Conservation (phyloP, 1,284 basidiomycete genomes). For the Austroboletus novae-zelandiae region DNA sequence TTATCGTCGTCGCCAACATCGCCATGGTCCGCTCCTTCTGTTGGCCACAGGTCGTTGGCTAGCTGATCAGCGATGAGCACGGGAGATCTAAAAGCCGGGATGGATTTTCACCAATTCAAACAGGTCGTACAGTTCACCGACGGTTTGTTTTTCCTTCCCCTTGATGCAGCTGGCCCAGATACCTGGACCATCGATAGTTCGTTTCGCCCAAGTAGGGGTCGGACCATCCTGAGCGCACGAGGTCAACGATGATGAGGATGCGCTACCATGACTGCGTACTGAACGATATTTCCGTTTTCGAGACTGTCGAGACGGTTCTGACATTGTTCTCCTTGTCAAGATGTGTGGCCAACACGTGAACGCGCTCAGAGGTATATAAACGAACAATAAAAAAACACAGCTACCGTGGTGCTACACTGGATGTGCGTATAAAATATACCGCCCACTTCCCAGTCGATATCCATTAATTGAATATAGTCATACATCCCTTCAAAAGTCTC, state of each 20-base stretch:
- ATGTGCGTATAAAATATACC: slow-evolving; percentile 7
- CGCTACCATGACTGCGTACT: slow-evolving; percentile 15
- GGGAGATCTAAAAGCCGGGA: not conserved
- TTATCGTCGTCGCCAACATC: slow-evolving; percentile 30
- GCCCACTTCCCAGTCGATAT: not conserved
- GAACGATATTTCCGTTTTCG: slow-evolving; percentile 35
- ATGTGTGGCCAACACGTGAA: not conserved
- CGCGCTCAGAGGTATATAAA: slow-evolving; percentile 18
- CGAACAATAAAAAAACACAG: slow-evolving; percentile 7
- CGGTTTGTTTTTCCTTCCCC: slow-evolving; percentile 74
- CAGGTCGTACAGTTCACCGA: slow-evolving; percentile 73
- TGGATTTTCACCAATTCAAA: slow-evolving; percentile 59
- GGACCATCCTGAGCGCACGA: slow-evolving; percentile 23
- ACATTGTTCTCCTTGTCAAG: slow-evolving; percentile 13
- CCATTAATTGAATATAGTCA: slow-evolving; percentile 32
- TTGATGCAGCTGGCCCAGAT: slow-evolving; percentile 80
- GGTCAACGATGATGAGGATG: slow-evolving; percentile 3
- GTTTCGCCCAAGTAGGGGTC: slow-evolving; percentile 61
- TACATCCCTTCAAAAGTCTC: slow-evolving; percentile 1
- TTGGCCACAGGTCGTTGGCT: slow-evolving; percentile 68
- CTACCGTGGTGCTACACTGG: not conserved
- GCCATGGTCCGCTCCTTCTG: slow-evolving; percentile 17
- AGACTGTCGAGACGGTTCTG: slow-evolving; percentile 14
- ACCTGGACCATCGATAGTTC: slow-evolving; percentile 70
- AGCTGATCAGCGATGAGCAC: slow-evolving; percentile 43